Evolutionary conservation across 495 filamentous ascomycete genomes (phyloP), one percentile per base, ranked within the genome.

Genomic region (Penicillium dipodomyicola): DNA sequence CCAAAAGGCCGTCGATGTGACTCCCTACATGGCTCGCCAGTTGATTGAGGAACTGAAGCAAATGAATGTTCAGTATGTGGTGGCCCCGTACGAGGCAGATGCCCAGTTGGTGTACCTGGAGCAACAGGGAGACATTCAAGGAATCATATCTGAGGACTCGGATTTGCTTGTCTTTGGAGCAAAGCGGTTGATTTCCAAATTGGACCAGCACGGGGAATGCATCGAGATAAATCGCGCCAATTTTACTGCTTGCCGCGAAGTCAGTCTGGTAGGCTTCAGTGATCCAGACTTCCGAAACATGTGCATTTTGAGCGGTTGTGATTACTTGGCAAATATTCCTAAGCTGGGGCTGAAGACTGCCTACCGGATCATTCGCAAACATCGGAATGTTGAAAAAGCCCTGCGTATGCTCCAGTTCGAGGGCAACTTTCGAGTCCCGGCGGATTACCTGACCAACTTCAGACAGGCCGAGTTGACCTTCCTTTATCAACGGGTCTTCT

Each of bases 221-320:
- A 81, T 97, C 58, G 91, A 96, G 75, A 88, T 99, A 60, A 89
- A 88, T 67, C 86, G 93, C 17, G 83, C 80, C 1, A 87, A 96
- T 59, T 97, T 99, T 62, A 87, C 89, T 33, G 85, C 87, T 40
- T 95, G 91, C 57, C 86, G 87, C 43, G 93, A 96, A 56, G 82
- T 97, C 40, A 95, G 85, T 49, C 72, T 99, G 17, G 86, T 90
- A 12, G 93, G 92, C 14, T 99, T 94, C 93, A 87, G 89, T 3
- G 91, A 97, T 70, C 78, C 76, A 7, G 89, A 97, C 54, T 99
- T 99, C 63, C 81, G 95, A 46, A 85, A 80, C 20, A 99, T 99
- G 95, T 91, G 92, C 49, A 97, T 99, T 51, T 67, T 99, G 20
- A 96, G 91, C 68, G 95, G 95, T n/a, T 99, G 95, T 70, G 95